Evolutionary conservation across 1,284 basidiomycete species (phyloP), one percentile per base, ranked within the genome.

Genomic region (Sporisorium exsertum): DNA sequence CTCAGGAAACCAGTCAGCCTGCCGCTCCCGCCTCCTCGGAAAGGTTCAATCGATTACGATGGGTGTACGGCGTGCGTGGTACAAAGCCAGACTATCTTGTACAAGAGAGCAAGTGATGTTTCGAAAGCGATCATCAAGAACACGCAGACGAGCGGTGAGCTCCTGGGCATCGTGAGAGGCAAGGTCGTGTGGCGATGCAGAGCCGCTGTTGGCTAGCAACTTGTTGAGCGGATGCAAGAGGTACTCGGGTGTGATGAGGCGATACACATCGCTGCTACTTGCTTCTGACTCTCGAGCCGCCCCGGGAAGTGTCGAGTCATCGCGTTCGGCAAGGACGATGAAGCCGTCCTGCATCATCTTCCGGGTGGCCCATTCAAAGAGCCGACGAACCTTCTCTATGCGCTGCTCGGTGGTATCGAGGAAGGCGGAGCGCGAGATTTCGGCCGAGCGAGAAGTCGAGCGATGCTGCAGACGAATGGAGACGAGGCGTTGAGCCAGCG

Each of bases 301-400:
- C 5, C 18, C 16, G 33, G 15, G 16, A 10, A 5, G 29, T 5
- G 27, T 29, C 32, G 52, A 37, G 37, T 43, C 20, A 20, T 52
- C 35, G 7, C 13, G 8, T 9, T 64, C 62, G 24, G 62, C 64
- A 3, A 78, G 49, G n/a, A 49, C 40, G 51, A 78, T 64, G 60
- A 68, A 72, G 26, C 77, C 77, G 26, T 78, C 73, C 20, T 60
- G 58, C 68, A 78, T 59, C 73, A 78, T 78, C 37, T 68, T 71
- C 10, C 77, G 64, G 20, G 73, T 45, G n/a, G 64, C 62, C 62
- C 63, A 67, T 40, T 72, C 60, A 43, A 77, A 77, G 2, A 77
- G 57, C 10, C 72, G 69, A 10, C 45, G 45, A 4, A 64, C 40
- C 40, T 76, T 79, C 10, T 70, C 56, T 40, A 40, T 15, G 12